Percentiles rank a stretch among this genome's conserved stretches.
phyloP scores from a whole-genome alignment of 108 stramenopile genomes.

The Pseudonitzschia delicatissima region DNA sequence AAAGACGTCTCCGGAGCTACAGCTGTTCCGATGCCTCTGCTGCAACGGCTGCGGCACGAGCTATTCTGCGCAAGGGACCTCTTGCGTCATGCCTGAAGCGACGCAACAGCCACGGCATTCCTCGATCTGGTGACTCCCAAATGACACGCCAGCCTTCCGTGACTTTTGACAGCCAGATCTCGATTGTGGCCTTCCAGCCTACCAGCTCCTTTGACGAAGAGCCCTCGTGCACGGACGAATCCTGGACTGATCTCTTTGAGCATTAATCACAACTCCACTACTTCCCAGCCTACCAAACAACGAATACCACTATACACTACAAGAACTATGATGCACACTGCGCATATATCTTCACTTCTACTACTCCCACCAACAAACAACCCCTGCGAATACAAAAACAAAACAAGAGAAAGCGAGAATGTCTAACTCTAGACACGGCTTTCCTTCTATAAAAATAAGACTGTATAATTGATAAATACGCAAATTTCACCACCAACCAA shows the following conservation, averaged over 20 bases:
- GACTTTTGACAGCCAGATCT: slow-evolving; percentile 6
- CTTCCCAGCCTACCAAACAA: too few relatives aligned
- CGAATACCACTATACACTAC: too few relatives aligned
- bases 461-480: too few relatives aligned
- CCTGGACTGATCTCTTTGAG: not conserved
- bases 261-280: not conserved
- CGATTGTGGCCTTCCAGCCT: not conserved
- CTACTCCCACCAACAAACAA: too few relatives aligned
- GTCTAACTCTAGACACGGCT: too few relatives aligned
- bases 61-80: not conserved
- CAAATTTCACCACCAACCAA: too few relatives aligned
- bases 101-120: not conserved
- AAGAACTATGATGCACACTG: too few relatives aligned
- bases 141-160: not conserved
- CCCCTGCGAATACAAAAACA: too few relatives aligned
- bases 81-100: not conserved
- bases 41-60: not conserved
- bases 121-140: not conserved
- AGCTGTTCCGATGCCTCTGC: slow-evolving; percentile 4
- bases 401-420: too few relatives aligned
- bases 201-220: not conserved
- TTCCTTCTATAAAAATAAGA: too few relatives aligned
- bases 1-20: not conserved
- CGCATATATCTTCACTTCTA: too few relatives aligned
- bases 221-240: not conserved